Conservation (phyloP, 768 basidiomycete species). For the Ramaria sp. region DNA sequence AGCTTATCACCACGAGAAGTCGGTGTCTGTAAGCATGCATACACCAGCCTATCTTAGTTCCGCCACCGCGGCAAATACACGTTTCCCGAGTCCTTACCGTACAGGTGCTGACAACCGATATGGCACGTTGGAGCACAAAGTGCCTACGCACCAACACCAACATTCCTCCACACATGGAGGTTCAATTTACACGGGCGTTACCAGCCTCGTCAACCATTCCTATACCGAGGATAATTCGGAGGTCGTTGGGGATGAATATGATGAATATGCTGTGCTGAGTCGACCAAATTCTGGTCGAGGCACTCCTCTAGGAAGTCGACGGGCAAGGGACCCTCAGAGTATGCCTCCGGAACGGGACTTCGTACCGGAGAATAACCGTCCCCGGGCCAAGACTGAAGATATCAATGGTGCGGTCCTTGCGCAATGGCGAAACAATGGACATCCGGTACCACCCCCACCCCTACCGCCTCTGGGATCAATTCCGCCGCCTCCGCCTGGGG, state of each 20-base stretch:
- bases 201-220: conserved; percentile 8
- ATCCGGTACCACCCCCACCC: conserved; percentile 26
- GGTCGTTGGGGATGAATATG: conserved; percentile 54
- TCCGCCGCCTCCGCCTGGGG: conserved; percentile 5
- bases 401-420: conserved; percentile 48
- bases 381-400: conserved; percentile 63
- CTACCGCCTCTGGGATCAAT: conserved; percentile 16
- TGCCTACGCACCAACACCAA: not conserved
- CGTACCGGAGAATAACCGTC: conserved; percentile 35
- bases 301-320: conserved; percentile 55
- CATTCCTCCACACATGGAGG: not conserved
- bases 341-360: conserved; percentile 50
- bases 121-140: not conserved
- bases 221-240: conserved; percentile 47
- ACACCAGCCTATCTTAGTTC: conserved; percentile 22
- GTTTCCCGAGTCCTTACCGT: conserved; percentile 25
- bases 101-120: conserved; percentile 32
- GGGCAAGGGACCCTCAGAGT: conserved; percentile 41
- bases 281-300: conserved; percentile 51
- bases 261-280: conserved; percentile 54
- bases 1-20: conserved; percentile 26
- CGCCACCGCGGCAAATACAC: conserved; percentile 18
- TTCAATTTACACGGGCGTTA: not conserved
- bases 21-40: conserved; percentile 24
- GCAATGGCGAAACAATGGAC: conserved; percentile 49